phyloP scores from a whole-genome alignment of 225 moss, liverwort and hornwort species.

The Marchantia paleacea region DNA sequence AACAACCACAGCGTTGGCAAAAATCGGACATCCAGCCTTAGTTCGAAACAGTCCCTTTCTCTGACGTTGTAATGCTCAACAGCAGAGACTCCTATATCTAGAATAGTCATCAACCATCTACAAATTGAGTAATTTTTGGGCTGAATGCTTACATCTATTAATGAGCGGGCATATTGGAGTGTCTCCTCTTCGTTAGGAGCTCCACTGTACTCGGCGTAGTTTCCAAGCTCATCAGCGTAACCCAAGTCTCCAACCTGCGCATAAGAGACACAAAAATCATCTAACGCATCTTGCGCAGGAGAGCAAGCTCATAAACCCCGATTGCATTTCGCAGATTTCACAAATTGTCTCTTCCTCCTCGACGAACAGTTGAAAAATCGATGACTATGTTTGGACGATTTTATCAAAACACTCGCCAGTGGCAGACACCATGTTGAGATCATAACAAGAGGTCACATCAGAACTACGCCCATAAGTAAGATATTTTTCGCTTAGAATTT shows the following conservation, averaged over 20 bases:
- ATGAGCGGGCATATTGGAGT: conserved; percentile 83
- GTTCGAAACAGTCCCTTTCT: not conserved
- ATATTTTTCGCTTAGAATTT: too few relatives aligned
- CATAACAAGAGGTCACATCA: too few relatives aligned
- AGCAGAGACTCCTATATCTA: not conserved
- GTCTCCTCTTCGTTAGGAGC: conserved; percentile 96
- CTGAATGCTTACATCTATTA: conserved; percentile 67
- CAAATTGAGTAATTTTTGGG: not conserved
- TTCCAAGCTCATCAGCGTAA: conserved; percentile 90
- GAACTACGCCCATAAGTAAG: too few relatives aligned
- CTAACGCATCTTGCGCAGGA: not conserved
- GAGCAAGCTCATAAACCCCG: not conserved
- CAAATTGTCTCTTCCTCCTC: too few relatives aligned
- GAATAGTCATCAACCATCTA: not conserved
- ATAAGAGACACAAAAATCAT: not conserved
- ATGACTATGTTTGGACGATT: too few relatives aligned
- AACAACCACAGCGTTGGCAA: not conserved
- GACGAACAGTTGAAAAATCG: too few relatives aligned
- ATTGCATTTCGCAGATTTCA: not conserved
- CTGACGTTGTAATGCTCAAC: not conserved
- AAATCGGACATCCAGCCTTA: not conserved
- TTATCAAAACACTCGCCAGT: too few relatives aligned
- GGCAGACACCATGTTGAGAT: too few relatives aligned
- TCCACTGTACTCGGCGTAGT: conserved; percentile 95
- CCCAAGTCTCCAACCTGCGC: conserved; percentile 84